Conservation (phyloP, 2,329 filamentous ascomycete species). For the Alternaria tenuissima region DNA sequence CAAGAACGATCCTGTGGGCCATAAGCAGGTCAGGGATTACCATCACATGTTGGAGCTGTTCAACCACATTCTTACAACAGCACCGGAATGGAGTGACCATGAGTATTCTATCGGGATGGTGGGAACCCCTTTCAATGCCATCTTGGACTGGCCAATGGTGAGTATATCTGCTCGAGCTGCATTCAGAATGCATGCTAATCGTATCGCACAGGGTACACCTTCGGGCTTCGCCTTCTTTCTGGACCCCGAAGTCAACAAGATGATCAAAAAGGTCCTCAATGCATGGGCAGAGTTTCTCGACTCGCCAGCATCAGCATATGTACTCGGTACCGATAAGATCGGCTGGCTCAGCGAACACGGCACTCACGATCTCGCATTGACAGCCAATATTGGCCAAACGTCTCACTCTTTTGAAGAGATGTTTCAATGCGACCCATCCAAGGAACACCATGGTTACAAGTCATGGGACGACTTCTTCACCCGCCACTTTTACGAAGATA, state of each 20-base stretch:
- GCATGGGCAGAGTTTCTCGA: slow-evolving; percentile 55
- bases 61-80: slow-evolving; percentile 62
- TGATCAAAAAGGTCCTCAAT: slow-evolving; percentile 62
- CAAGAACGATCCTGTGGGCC: slow-evolving; percentile 67
- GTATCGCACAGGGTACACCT: slow-evolving; percentile 24
- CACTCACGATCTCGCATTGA: slow-evolving; percentile 42
- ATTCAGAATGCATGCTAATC: not conserved
- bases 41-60: slow-evolving; percentile 71
- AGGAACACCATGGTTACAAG: slow-evolving; percentile 66
- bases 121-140: slow-evolving; percentile 64
- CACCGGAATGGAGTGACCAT: slow-evolving; percentile 54
- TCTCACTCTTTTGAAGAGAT: slow-evolving; percentile 64
- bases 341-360: slow-evolving; percentile 55
- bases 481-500: slow-evolving; percentile 61
- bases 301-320: slow-evolving; percentile 48
- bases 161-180: slow-evolving; percentile 39
- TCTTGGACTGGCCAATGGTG: slow-evolving; percentile 67
- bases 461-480: slow-evolving; percentile 79
- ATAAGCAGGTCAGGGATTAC: slow-evolving; percentile 70
- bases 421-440: slow-evolving; percentile 66
- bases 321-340: slow-evolving; percentile 45
- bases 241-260: slow-evolving; percentile 49
- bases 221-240: slow-evolving; percentile 63
- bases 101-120: slow-evolving; percentile 55
- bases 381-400: slow-evolving; percentile 28